Percentiles rank a stretch among this genome's conserved stretches.
phyloP scores from a whole-genome alignment of 768 basidiomycete genomes.

The Strobilomyces confusus region DNA sequence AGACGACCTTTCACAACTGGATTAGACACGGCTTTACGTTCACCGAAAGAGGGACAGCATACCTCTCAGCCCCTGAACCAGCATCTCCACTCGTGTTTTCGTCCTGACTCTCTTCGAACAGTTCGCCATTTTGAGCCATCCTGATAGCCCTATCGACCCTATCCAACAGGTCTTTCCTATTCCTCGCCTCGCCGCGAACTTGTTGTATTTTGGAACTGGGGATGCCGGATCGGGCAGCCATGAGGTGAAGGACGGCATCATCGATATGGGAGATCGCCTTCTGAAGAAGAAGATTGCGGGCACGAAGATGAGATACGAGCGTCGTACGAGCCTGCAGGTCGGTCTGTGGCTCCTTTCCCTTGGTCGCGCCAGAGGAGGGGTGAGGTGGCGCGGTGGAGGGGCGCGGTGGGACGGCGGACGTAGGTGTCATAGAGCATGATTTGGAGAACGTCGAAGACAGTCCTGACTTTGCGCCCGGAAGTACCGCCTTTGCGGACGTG shows the following conservation, averaged over 20 bases:
- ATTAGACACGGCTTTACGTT: slow-evolving; percentile 6
- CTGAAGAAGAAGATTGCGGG: slow-evolving; percentile 29
- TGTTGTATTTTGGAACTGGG: slow-evolving; percentile 30
- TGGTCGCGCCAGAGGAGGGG: slow-evolving; percentile 13
- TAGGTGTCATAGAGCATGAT: slow-evolving; percentile 9
- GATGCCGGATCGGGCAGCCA: slow-evolving; percentile 32
- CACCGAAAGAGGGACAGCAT: slow-evolving; percentile 3
- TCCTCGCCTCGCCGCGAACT: slow-evolving; percentile 29
- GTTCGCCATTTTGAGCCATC: slow-evolving; percentile 24
- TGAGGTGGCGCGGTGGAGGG: slow-evolving; percentile 28
- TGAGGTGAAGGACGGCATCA: slow-evolving; percentile 27
- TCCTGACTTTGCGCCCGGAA: slow-evolving; percentile 6
- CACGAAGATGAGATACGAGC: slow-evolving; percentile 28
- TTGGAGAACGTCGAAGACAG: background rate
- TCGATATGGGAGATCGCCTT: slow-evolving; percentile 32
- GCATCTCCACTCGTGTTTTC: background rate
- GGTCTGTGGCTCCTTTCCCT: slow-evolving; percentile 8
- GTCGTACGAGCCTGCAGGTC: slow-evolving; percentile 15
- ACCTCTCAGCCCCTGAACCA: slow-evolving; percentile 10
- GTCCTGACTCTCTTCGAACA: slow-evolving; percentile 4
- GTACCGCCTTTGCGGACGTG: slow-evolving; percentile 5
- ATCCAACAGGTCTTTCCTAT: slow-evolving; percentile 29
- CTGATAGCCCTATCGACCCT: slow-evolving; percentile 27
- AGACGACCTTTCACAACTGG: slow-evolving; percentile 11
- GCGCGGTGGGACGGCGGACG: slow-evolving; percentile 18